Percentiles rank a stretch among this genome's conserved stretches.
Evolutionary conservation across 164 flowering plant genomes (phyloP).

Genomic region (Vitis cinerea): DNA sequence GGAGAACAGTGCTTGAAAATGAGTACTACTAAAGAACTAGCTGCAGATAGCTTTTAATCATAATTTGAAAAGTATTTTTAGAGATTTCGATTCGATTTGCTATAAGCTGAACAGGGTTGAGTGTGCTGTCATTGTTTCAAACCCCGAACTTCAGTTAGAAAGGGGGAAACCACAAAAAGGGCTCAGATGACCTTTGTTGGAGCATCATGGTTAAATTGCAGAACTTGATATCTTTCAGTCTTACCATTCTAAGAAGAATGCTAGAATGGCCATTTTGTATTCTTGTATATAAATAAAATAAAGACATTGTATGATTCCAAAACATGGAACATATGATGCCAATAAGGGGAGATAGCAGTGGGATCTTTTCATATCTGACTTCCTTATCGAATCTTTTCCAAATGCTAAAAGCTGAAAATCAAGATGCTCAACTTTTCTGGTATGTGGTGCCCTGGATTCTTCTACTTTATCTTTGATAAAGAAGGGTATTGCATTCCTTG

Average conservation of each 20-base stretch:
- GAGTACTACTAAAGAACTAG: too few relatives aligned
- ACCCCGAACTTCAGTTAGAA: too few relatives aligned
- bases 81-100: too few relatives aligned
- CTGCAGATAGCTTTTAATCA: too few relatives aligned
- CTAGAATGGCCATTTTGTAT: background rate
- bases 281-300: background rate
- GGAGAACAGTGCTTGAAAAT: too few relatives aligned
- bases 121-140: too few relatives aligned
- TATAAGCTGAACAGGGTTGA: too few relatives aligned
- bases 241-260: background rate
- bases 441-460: slow-evolving; percentile 15
- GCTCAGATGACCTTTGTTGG: too few relatives aligned
- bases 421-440: slow-evolving; percentile 4
- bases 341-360: background rate
- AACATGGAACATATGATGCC: background rate
- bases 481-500: slow-evolving; percentile 27
- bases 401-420: slow-evolving; percentile 5
- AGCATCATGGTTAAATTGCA: too few relatives aligned
- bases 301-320: too few relatives aligned
- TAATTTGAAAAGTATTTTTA: too few relatives aligned
- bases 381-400: slow-evolving; percentile 13
- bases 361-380: background rate
- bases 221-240: background rate
- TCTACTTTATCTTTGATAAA: slow-evolving; percentile 18
- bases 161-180: too few relatives aligned